phyloP scores from a whole-genome alignment of 108 stramenopile species.

The Cyclostephanos invisitatus region DNA sequence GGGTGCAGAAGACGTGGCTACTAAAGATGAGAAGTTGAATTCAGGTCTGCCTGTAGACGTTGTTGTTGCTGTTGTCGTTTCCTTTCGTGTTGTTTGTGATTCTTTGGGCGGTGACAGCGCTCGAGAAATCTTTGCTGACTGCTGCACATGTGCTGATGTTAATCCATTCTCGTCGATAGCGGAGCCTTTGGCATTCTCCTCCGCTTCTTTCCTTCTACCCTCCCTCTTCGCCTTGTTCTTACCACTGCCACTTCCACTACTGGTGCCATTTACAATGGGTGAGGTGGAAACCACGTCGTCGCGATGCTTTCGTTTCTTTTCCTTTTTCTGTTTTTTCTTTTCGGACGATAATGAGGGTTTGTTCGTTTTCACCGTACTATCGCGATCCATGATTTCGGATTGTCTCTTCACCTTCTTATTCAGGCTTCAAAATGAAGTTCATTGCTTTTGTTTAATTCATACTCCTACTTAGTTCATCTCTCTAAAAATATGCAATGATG shows the following conservation, averaged over 20 bases:
- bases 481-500: not conserved
- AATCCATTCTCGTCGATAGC: not conserved
- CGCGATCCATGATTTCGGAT: slow-evolving; percentile 3
- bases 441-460: not conserved
- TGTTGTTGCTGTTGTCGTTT: not conserved
- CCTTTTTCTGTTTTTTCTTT: slow-evolving; percentile 43
- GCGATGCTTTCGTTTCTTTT: slow-evolving; percentile 31
- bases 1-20: slow-evolving; percentile 1
- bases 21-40: slow-evolving; percentile 24
- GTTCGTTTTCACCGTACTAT: not conserved
- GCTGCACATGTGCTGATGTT: not conserved
- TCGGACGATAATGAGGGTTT: slow-evolving; percentile 16
- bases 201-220: slow-evolving; percentile 37
- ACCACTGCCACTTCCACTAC: not conserved
- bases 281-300: slow-evolving; percentile 15
- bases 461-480: not conserved
- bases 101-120: not conserved
- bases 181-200: slow-evolving; percentile 16
- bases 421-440: not conserved
- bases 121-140: slow-evolving; percentile 1
- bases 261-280: not conserved
- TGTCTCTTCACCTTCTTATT: not conserved
- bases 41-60: not conserved
- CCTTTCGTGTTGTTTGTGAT: not conserved
- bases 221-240: slow-evolving; percentile 38